Evolutionary conservation across 371 early-diverging fungal genomes (phyloP), one percentile per base, ranked within the genome.

Genomic region (Circinella minor): DNA sequence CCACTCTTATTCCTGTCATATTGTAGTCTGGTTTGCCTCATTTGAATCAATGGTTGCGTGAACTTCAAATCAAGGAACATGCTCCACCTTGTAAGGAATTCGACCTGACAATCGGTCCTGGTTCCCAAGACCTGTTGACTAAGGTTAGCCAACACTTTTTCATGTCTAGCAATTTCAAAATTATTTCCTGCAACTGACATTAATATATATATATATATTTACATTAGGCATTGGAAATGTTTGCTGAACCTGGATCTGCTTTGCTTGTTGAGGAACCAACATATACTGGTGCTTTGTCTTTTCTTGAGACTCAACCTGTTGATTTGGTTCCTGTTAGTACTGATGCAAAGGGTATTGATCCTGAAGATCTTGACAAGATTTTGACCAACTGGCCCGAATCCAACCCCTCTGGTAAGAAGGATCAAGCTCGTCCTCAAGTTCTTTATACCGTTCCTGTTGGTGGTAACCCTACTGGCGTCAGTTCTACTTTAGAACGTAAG

Each of bases 401-500:
- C 9, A 73, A 76, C n/a, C 73, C 77, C 3, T 70, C 38, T 20
- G 75, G 75, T 4, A 71, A 72, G 39, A 77, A 80, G 43, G 79
- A 81, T 37, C 80, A 85, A 37, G 68, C 81, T 13, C 81, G 83
- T 39, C 86, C 87, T 47, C 78, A 80, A 57, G 66, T 81, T 20
- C 63, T 89, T 27, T 87, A 89, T 67, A 86, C 87, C 4, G 89
- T 93, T 11, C 93, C 93, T 13, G 83, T 80, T 15, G 93, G 90
- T 17, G 88, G 89, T 20, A 95, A 94, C 75, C 94, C 94, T 0
- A 90, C 93, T 1, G 93, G 94, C 36, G 77, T 77, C n/a, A 89
- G 82, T 67, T 86, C 90, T 36, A 75, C 87, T 1, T 63, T 86
- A 38, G 89, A 90, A 57, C 84, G 94, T 36, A 91, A 89, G 69